phyloP scores from a whole-genome alignment of 108 stramenopile genomes.

The Cyclotella choctawhatcheeana region DNA sequence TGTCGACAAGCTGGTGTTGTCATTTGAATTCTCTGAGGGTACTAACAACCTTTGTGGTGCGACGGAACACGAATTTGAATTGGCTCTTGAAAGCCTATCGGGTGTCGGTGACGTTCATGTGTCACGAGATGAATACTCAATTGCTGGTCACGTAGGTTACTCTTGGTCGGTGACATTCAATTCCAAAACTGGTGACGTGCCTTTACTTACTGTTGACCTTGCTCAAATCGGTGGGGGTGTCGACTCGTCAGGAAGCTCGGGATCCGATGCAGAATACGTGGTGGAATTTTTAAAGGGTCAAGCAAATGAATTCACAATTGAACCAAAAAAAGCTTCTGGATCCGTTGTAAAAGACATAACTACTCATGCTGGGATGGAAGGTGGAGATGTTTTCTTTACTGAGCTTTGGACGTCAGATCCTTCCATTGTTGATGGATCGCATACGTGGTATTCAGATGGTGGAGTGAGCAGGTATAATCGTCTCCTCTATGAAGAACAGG shows the following conservation, averaged over 20 bases:
- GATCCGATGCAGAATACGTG: conserved; percentile 32
- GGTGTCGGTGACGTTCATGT: conserved; percentile 63
- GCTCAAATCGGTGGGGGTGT: conserved; percentile 45
- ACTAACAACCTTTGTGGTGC: conserved; percentile 57
- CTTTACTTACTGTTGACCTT: conserved; percentile 42
- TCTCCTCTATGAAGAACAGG: conserved; percentile 66
- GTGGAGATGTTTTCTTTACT: conserved; percentile 79
- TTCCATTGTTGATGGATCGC: conserved; percentile 47
- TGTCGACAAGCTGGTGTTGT: conserved; percentile 34
- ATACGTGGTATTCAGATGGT: conserved; percentile 55
- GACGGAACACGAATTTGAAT: conserved; percentile 40
- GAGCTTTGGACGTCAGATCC: conserved; percentile 69
- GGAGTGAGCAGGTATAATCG: conserved; percentile 65
- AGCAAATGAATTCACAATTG: conserved; percentile 82
- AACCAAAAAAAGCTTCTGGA: conserved; percentile 82
- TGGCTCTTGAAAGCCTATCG: conserved; percentile 30
- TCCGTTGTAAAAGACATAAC: conserved; percentile 64
- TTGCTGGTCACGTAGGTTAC: conserved; percentile 46
- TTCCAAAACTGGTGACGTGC: conserved; percentile 67
- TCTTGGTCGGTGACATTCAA: conserved; percentile 77
- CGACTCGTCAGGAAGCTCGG: conserved; percentile 47
- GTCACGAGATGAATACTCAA: conserved; percentile 46
- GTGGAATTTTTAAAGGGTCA: conserved; percentile 71
- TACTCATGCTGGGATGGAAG: conserved; percentile 64
- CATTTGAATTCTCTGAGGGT: conserved; percentile 30